These are phyloP conservation scores for Fusarium ramigenum DNA, from an alignment of 2,329 filamentous ascomycete species.

Conservation along the genomic window DNA sequence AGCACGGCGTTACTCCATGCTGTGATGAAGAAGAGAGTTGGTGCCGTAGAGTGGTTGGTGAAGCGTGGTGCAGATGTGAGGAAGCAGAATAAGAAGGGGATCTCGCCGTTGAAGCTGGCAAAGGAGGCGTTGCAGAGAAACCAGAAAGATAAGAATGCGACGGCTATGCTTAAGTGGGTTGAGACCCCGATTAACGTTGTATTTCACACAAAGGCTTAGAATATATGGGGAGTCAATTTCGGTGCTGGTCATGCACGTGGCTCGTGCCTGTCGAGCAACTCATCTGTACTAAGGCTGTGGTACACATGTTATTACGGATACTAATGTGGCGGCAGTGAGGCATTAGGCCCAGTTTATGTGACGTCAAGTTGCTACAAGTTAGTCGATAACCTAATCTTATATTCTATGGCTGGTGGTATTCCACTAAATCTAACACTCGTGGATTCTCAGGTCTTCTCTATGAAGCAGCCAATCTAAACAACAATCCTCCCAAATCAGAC, in stretches of 20 bases:
- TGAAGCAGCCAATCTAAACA: accelerated
- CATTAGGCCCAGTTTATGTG: accelerated
- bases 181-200: not conserved
- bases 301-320: not conserved
- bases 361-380: not conserved
- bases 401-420: too few relatives aligned
- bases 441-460: accelerated
- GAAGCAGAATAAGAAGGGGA: not conserved
- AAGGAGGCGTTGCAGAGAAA: not conserved
- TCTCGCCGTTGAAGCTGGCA: not conserved
- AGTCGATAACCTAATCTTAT: too few relatives aligned
- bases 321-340: accelerated
- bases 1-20: not conserved
- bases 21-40: not conserved
- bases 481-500: accelerated
- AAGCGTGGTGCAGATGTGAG: not conserved
- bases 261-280: not conserved
- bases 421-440: too few relatives aligned
- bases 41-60: not conserved
- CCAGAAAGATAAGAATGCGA: not conserved
- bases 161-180: not conserved
- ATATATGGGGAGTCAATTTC: accelerated
- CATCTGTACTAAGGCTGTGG: accelerated
- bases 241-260: accelerated
- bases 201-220: not conserved